Evolutionary conservation across 139 green algal species (phyloP), one percentile per base, ranked within the genome.

Genomic region (Picochlorum sp.): DNA sequence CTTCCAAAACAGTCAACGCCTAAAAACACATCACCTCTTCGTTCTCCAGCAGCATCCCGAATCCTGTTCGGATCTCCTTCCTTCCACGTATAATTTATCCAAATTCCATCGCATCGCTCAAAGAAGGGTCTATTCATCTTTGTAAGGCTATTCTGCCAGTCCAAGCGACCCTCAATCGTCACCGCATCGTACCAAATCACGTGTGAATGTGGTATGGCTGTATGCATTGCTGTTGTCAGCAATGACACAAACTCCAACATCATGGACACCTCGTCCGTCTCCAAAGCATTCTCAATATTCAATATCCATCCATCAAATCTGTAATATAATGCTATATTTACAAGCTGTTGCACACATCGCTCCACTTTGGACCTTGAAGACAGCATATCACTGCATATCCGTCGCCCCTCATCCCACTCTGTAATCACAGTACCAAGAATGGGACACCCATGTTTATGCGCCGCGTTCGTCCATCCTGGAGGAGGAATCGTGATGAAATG

Each of bases 281-380:
- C 26, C 56, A 95, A 23, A 1, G 37, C 52, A 65, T 90, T 92
- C 75, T 95, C 88, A 38, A 95, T 87, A 76, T 95, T 95, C 30
- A 95, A 31, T 51, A 95, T 73, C 88, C 88, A 95, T 28, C 88
- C 88, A 28, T 95, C 88, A 75, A 95, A 95, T 34, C 80, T 79
- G 45, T 83, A 73, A 57, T 76, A 70, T 15, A 16, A 15, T 2
- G 85, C 81, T 26, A 95, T 60, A 24, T 47, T 38, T 13, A 75
- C 73, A 49, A 93, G 79, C 73, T 81, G 76, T 11, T 67, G 37
- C 5, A 85, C 88, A 3, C 65, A 55, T 13, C 16, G 45, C 38
- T 66, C 58, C 7, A 78, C 70, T 7, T 47, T 62, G 0, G 57
- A 64, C 0, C 57, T 38, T 13, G n/a, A 70, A 24, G 26, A 56